Percentiles rank a stretch among this genome's conserved stretches.
Evolutionary conservation across 2,329 filamentous ascomycete genomes (phyloP).

Genomic region (Meredithiella fracta): DNA sequence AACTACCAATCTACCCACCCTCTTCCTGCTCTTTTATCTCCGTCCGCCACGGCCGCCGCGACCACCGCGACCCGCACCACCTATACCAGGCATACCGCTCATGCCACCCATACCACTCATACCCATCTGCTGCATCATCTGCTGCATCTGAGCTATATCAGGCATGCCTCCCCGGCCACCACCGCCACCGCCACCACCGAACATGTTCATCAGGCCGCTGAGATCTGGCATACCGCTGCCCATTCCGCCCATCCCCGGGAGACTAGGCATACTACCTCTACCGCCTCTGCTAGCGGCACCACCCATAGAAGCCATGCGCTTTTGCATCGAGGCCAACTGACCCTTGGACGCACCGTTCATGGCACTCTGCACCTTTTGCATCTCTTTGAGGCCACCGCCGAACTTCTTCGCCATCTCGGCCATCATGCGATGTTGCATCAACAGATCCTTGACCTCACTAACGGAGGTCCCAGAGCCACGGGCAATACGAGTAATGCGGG

Average conservation of each 20-base stretch:
- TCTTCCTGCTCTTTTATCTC: background rate
- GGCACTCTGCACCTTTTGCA: slow-evolving; percentile 81
- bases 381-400: slow-evolving; percentile 93
- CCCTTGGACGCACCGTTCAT: slow-evolving; percentile 84
- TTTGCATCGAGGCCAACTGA: slow-evolving; percentile 93
- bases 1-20: background rate
- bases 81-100: slow-evolving; percentile 25
- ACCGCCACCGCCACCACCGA: slow-evolving; percentile 49
- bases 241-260: slow-evolving; percentile 57
- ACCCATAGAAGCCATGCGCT: slow-evolving; percentile 92
- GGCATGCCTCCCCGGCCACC: slow-evolving; percentile 22
- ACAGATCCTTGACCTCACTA: slow-evolving; percentile 80
- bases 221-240: slow-evolving; percentile 65
- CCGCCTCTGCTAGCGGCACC: slow-evolving; percentile 36
- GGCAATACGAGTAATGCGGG: slow-evolving; percentile 81
- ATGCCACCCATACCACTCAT: slow-evolving; percentile 27
- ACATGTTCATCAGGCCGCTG: slow-evolving; percentile 80
- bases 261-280: slow-evolving; percentile 35
- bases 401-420: slow-evolving; percentile 98
- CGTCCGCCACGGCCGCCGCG: slow-evolving; percentile 14
- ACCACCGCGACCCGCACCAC: slow-evolving; percentile 20
- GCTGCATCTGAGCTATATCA: slow-evolving; percentile 22
- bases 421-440: slow-evolving; percentile 99
- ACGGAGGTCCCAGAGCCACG: slow-evolving; percentile 82
- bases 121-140: too few species aligned